Percentiles rank a stretch among this genome's conserved stretches.
phyloP scores from a whole-genome alignment of 2,329 filamentous ascomycete genomes.

The Aspergillus unguis region DNA sequence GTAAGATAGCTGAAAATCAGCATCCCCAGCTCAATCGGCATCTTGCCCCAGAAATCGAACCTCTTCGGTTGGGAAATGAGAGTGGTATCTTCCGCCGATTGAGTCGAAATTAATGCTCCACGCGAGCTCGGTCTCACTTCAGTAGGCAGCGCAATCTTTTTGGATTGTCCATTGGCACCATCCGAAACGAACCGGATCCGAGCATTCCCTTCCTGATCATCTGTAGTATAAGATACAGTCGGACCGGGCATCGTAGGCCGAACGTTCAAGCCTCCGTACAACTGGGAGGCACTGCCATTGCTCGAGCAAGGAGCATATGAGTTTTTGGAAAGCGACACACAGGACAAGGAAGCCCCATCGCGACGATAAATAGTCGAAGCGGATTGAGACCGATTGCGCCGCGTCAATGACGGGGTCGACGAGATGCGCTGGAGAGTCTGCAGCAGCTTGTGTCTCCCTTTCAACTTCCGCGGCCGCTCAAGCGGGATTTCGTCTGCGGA shows the following conservation, averaged over 20 bases:
- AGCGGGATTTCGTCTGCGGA: constrained; percentile 35
- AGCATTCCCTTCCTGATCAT: constrained; percentile 53
- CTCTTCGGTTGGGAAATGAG: constrained; percentile 34
- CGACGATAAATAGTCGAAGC: constrained; percentile 66
- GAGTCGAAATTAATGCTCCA: constrained; percentile 28
- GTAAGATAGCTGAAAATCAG: constrained; percentile 71
- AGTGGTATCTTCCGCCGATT: constrained; percentile 19
- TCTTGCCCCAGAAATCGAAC: constrained; percentile 71
- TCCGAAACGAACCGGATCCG: constrained; percentile 56
- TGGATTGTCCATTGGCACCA: constrained; percentile 37
- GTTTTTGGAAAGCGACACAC: constrained; percentile 58
- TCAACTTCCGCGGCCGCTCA: constrained; percentile 56
- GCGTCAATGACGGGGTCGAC: constrained; percentile 70
- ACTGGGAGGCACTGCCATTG: constrained; percentile 54
- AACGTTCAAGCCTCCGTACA: constrained; percentile 56
- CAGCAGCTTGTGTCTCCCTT: constrained; percentile 66
- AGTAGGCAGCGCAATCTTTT: constrained; percentile 61
- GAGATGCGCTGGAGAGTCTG: constrained; percentile 76
- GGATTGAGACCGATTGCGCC: constrained; percentile 60
- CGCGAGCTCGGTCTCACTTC: constrained; percentile 55
- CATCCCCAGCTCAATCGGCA: constrained; percentile 80
- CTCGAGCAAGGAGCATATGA: constrained; percentile 53
- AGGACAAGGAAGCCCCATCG: constrained; percentile 60
- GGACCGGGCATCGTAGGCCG: constrained; percentile 52
- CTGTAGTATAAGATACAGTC: constrained; percentile 40